A percentile compares a stretch with the other conserved stretches of the same genome.
Conservation (phyloP, 345 rosid species). For the Dimocarpus longan region DNA sequence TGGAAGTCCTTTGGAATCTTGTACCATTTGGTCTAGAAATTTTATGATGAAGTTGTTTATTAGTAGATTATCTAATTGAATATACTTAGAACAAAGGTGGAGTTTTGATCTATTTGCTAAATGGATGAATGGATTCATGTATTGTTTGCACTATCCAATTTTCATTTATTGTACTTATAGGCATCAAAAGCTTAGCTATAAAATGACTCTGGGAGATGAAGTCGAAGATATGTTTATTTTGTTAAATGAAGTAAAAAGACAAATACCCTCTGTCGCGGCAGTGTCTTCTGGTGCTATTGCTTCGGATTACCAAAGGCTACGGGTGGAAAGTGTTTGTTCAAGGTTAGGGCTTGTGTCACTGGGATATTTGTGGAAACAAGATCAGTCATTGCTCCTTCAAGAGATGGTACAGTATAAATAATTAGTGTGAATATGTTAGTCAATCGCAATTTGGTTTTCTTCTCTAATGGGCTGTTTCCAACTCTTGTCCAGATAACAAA, state of each 20-base stretch:
- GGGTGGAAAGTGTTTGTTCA: constrained; percentile 96
- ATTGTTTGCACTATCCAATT: background rate
- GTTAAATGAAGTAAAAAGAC: constrained; percentile 77
- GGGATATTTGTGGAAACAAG: constrained; percentile 96
- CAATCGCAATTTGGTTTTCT: constrained; percentile 14
- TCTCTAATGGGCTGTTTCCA: constrained; percentile 19
- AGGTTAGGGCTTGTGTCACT: constrained; percentile 98
- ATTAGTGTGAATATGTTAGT: constrained; percentile 15
- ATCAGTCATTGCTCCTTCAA: constrained; percentile 89
- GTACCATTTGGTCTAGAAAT: background rate
- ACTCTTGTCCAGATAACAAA: constrained; percentile 58
- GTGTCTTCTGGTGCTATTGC: constrained; percentile 98
- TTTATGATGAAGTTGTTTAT: background rate
- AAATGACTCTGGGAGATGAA: constrained; percentile 75
- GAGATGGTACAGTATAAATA: constrained; percentile 73
- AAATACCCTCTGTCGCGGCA: constrained; percentile 77
- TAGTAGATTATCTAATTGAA: background rate
- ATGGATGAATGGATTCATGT: background rate
- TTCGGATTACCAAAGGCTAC: constrained; percentile 90
- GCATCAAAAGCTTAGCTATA: constrained; percentile 76
- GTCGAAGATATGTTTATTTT: constrained; percentile 91
- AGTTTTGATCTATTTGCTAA: background rate
- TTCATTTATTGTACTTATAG: constrained; percentile 34
- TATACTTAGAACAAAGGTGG: background rate
- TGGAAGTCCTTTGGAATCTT: background rate